phyloP scores from a whole-genome alignment of 768 basidiomycete species.

The Calocybe cyanea region DNA sequence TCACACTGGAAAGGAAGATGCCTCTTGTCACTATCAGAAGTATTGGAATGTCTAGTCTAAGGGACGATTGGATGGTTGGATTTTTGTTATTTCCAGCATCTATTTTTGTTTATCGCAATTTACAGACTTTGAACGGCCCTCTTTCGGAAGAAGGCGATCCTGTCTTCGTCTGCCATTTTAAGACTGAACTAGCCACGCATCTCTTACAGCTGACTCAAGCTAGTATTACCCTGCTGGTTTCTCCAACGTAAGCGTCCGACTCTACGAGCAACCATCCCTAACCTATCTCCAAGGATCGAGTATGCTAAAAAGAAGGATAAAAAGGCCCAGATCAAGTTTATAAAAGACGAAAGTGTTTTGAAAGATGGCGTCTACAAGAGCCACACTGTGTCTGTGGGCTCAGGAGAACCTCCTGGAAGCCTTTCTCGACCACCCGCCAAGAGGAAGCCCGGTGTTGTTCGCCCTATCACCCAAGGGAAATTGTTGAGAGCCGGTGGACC shows the following conservation, averaged over 20 bases:
- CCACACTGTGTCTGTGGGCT: slow-evolving; percentile 80
- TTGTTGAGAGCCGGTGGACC: slow-evolving; percentile 76
- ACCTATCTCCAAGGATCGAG: slow-evolving; percentile 54
- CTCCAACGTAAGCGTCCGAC: slow-evolving; percentile 54
- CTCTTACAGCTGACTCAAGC: slow-evolving; percentile 80
- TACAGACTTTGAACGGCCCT: slow-evolving; percentile 66
- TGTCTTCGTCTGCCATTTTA: slow-evolving; percentile 86
- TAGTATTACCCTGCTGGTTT: slow-evolving; percentile 67
- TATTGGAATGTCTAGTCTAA: slow-evolving; percentile 81
- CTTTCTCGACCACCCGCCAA: slow-evolving; percentile 80
- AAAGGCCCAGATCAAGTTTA: slow-evolving; percentile 77
- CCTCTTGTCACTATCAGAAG: slow-evolving; percentile 83
- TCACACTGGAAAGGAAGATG: slow-evolving; percentile 80
- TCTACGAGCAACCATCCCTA: neutral
- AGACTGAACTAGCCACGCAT: slow-evolving; percentile 88
- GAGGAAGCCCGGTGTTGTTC: slow-evolving; percentile 80
- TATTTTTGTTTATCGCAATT: slow-evolving; percentile 1
- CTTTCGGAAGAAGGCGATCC: slow-evolving; percentile 93
- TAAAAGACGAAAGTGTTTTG: slow-evolving; percentile 82
- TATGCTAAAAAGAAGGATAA: slow-evolving; percentile 99
- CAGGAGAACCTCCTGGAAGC: slow-evolving; percentile 84
- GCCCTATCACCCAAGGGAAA: slow-evolving; percentile 84
- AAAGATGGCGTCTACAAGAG: slow-evolving; percentile 91
- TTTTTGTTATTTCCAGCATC: neutral
- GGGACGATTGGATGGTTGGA: slow-evolving; percentile 93